A percentile compares a stretch with the other conserved stretches of the same genome.
phyloP scores from a whole-genome alignment of 2,329 filamentous ascomycete genomes.

The Colletotrichum scovillei region DNA sequence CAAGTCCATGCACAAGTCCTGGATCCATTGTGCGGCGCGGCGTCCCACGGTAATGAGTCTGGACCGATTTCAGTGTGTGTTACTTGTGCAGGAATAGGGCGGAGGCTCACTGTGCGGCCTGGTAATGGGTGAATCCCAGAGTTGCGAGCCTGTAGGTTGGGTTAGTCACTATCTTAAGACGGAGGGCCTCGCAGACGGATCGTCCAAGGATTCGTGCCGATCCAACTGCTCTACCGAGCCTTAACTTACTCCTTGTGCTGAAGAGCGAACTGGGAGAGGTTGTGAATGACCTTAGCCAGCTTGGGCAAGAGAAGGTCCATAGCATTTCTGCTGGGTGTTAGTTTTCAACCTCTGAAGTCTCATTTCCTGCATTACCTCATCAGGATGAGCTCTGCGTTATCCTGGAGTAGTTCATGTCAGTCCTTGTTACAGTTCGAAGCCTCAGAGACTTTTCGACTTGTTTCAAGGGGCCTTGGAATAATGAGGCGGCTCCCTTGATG shows the following conservation, averaged over 20 bases:
- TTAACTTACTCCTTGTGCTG: constrained; percentile 69
- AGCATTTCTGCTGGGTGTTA: constrained; percentile 50
- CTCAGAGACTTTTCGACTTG: not conserved
- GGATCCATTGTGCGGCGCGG: constrained; percentile 77
- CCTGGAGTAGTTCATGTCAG: not conserved
- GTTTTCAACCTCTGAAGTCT: constrained; percentile 50
- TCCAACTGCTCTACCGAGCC: constrained; percentile 71
- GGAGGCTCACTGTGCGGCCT: constrained; percentile 38
- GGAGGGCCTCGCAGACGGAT: not conserved
- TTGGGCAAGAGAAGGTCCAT: constrained; percentile 82
- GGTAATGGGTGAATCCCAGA: constrained; percentile 63
- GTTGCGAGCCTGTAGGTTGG: not conserved
- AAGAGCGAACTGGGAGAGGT: constrained; percentile 78
- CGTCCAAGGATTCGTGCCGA: not conserved
- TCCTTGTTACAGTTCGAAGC: not conserved
- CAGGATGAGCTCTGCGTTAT: constrained; percentile 84
- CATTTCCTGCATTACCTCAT: constrained; percentile 54
- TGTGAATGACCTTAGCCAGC: constrained; percentile 81
- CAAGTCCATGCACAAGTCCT: constrained; percentile 76
- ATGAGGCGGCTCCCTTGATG: not conserved
- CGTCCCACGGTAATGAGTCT: constrained; percentile 69
- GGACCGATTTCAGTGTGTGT: not conserved
- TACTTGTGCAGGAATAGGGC: not conserved
- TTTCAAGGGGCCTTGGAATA: not conserved
- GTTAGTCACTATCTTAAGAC: not conserved